Base-by-base conservation (phyloP, 2,329 filamentous ascomycete species). In the Penicillium palitans region DNA sequence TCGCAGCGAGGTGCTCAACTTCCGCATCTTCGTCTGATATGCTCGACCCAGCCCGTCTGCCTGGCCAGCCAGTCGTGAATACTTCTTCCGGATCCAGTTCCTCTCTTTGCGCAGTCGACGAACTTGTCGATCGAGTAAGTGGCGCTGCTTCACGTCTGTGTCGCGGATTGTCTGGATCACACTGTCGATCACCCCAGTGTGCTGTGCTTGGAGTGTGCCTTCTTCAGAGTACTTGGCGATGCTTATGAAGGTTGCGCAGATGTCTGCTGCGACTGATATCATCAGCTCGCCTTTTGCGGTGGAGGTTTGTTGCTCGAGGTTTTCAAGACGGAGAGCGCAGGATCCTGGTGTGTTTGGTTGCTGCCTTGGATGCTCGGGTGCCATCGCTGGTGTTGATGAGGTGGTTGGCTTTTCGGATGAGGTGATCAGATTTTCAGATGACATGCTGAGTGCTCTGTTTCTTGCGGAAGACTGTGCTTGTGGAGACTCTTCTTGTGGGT, bases 191-290 rank as follows among this genome's bases (percentile, higher is more conserved):
- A 70, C 66, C 0, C 40, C 41, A 0, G 69, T 70, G 33, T 74
- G 64, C 4, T 59, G 44, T 2, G 59, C 15, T 25, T 41, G 53
- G 4, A 76, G 65, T 9, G 55, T 66, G 1, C 69, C 71, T 5
- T 58, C 58, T n/a, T 63, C 61, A 17, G 66, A 45, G 19, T 72
- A 66, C 17, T 65, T 62, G 15, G 65, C 64, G 49, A 76, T 69
- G 33, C 55, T 63, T 45, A 69, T 66, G 21, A 76, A 69, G 3
- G 65, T 66, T 0, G 64, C 62, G 19, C 62, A 56, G 42, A 76
- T 72, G 47, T 76, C 71, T 35, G 66, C 56, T 19, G 72, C 68
- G 48, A 76, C 62, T 12, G 68, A 64, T 12, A 51, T 19, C 37
- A 75, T 61, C 12, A 70, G 59, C 8, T 59, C 41, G 6, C 59